Conservation (phyloP, 2,329 filamentous ascomycete species). For the Pezicula neosporulosa region DNA sequence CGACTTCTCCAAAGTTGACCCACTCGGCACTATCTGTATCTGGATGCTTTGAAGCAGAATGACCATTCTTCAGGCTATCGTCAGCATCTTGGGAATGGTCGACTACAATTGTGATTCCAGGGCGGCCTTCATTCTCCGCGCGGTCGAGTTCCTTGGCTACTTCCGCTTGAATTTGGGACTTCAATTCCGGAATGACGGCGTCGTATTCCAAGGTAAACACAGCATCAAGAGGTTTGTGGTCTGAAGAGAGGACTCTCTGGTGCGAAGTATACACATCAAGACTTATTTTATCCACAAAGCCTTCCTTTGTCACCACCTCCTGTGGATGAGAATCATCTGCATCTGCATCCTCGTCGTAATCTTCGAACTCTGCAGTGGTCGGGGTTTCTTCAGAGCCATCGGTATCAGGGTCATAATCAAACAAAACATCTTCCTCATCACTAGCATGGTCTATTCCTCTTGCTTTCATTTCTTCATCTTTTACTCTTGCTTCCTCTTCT, state of each 20-base stretch:
- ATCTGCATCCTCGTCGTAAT: conserved; percentile 43
- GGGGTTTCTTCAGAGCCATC: conserved; percentile 56
- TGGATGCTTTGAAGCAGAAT: conserved; percentile 12
- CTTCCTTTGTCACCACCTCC: conserved; percentile 53
- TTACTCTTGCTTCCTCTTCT: conserved; percentile 62
- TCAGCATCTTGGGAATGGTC: conserved; percentile 49
- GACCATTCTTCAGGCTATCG: conserved; percentile 14
- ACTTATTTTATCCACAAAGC: conserved; percentile 49
- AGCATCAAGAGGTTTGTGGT: conserved; percentile 89
- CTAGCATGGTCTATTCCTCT: conserved; percentile 69
- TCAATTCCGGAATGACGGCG: conserved; percentile 79
- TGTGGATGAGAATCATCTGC: conserved; percentile 39
- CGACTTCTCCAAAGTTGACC: conserved; percentile 75
- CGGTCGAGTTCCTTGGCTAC: conserved; percentile 86
- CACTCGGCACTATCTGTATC: conserved; percentile 39
- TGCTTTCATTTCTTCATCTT: conserved; percentile 81
- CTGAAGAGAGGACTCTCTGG: conserved; percentile 85
- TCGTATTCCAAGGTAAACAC: conserved; percentile 84
- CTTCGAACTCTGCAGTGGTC: conserved; percentile 41
- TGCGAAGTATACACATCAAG: conserved; percentile 77
- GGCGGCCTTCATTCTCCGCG: conserved; percentile 85
- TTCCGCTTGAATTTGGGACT: conserved; percentile 79
- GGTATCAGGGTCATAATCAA: conserved; percentile 83
- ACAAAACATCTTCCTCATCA: conserved; percentile 80
- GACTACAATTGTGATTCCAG: conserved; percentile 77